Conservation (phyloP, 148 eudicot species). For the Rhododendron molle region DNA sequence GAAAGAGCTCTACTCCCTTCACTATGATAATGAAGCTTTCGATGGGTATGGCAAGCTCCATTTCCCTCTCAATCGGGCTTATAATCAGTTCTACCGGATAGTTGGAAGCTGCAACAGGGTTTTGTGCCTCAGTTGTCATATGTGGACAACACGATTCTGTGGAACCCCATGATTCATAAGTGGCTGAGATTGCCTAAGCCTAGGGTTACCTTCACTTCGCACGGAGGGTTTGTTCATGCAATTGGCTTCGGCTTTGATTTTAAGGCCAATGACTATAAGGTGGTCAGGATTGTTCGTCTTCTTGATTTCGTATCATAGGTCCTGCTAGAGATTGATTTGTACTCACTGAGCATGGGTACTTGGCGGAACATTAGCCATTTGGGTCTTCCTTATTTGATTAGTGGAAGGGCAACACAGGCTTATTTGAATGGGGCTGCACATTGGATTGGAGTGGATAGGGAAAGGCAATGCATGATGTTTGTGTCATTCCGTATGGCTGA, state of each 20-base stretch:
- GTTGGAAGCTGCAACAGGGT: slow-evolving; percentile 31
- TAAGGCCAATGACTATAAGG: background rate
- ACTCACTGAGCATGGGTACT: slow-evolving; percentile 7
- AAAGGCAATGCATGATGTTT: background rate
- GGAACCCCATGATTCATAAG: slow-evolving; percentile 29
- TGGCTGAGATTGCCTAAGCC: slow-evolving; percentile 7
- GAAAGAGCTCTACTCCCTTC: slow-evolving; percentile 8
- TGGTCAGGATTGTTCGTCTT: background rate
- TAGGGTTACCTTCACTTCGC: background rate
- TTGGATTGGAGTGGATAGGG: slow-evolving; percentile 22
- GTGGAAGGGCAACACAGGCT: background rate
- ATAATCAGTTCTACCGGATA: slow-evolving; percentile 3
- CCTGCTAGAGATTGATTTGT: slow-evolving; percentile 11
- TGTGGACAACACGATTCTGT: slow-evolving; percentile 1
- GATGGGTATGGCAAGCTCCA: background rate
- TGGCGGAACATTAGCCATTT: slow-evolving; percentile 19
- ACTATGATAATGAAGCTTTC: background rate
- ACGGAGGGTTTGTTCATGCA: background rate
- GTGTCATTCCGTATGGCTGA: slow-evolving; percentile 18
- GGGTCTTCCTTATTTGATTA: background rate
- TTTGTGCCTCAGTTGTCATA: slow-evolving; percentile 7
- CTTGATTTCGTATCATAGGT: background rate
- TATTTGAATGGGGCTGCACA: slow-evolving; percentile 24
- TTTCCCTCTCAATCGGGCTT: background rate
- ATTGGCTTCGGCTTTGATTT: slow-evolving; percentile 35